These are phyloP conservation scores for Magnusiomyces ingens DNA, from an alignment of 1,139 yeast genomes.

Conservation along the genomic window DNA sequence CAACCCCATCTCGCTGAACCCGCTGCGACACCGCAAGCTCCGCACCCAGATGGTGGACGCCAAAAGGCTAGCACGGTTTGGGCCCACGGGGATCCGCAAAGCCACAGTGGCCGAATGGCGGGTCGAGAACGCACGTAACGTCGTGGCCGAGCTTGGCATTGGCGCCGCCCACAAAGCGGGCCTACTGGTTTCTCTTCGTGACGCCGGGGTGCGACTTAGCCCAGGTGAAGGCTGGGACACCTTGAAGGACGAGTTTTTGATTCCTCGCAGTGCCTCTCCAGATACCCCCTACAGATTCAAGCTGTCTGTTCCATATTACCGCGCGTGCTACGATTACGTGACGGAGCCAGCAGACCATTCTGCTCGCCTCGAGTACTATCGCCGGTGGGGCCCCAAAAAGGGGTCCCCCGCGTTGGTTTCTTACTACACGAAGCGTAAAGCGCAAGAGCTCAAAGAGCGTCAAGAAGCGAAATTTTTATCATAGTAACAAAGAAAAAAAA, in stretches of 20 bases:
- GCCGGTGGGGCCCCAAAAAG: neutral
- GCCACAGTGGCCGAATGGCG: conserved; percentile 66
- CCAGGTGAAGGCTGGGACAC: conserved; percentile 68
- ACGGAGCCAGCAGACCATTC: too few relatives aligned
- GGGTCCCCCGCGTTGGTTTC: neutral
- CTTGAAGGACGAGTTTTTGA: neutral
- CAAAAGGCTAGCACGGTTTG: conserved; percentile 58
- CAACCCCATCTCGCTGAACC: conserved; percentile 55
- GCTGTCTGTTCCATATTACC: too few relatives aligned
- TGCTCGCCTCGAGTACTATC: neutral
- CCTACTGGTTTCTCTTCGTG: conserved; percentile 47
- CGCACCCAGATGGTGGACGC: conserved; percentile 9
- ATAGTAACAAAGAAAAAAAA: too few relatives aligned
- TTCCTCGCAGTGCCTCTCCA: too few relatives aligned
- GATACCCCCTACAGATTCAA: too few relatives aligned
- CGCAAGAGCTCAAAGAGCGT: too few relatives aligned
- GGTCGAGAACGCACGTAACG: conserved; percentile 43
- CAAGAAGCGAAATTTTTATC: too few relatives aligned
- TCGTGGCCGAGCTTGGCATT: conserved; percentile 69
- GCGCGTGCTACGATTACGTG: too few relatives aligned
- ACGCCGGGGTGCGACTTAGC: conserved; percentile 54
- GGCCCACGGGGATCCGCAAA: conserved; percentile 90
- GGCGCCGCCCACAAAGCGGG: conserved; percentile 75
- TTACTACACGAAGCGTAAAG: neutral
- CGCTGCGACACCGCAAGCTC: conserved; percentile 29